Evolutionary conservation across 192 early-diverging fungal genomes (phyloP), one percentile per base, ranked within the genome.

Genomic region (Endogone sp.): DNA sequence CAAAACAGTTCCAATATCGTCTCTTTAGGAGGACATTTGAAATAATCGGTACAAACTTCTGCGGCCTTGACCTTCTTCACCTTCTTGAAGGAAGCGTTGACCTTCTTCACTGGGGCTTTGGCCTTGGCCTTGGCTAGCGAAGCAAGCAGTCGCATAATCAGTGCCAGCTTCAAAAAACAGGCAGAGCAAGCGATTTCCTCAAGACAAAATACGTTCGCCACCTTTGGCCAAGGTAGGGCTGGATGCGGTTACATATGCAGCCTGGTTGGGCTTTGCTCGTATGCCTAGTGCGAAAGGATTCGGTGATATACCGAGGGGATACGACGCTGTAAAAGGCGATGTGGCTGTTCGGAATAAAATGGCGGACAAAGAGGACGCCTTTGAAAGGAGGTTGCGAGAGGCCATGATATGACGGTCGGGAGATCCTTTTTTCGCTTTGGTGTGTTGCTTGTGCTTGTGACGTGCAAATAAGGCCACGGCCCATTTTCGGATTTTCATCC

Each of bases 21-120:
- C n/a, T 4, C 29, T n/a, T 25, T 28, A n/a, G 9, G 24, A n/a
- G n/a, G n/a, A n/a, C n/a, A n/a, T n/a, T n/a, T n/a, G n/a, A n/a
- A n/a, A n/a, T n/a, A n/a, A n/a, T n/a, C n/a, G n/a, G n/a, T n/a
- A 66, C 11, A 29, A 24, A 37, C 56, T 2, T 56, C 66, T 9
- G 32, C 66, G 3, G 49, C n/a, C 21, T 24, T 27, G 16, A 57
- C 32, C 56, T 67, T 67, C 20, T 54, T 21, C 66, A 59, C 60
- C 29, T 67, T 37, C 22, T 67, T 67, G 28, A 67, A 67, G 9
- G 49, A 56, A 26, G 56, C 31, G 23, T 54, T 67, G 25, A 57
- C 66, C 25, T 67, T 67, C 60, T 67, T 67, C 56, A 56, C 49
- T 29, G 49, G 66, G 27, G 11, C 20, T 23, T 67, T 67, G 56